Evolutionary conservation across 495 filamentous ascomycete genomes (phyloP).

Genomic region (Penicillium diatomitis): DNA sequence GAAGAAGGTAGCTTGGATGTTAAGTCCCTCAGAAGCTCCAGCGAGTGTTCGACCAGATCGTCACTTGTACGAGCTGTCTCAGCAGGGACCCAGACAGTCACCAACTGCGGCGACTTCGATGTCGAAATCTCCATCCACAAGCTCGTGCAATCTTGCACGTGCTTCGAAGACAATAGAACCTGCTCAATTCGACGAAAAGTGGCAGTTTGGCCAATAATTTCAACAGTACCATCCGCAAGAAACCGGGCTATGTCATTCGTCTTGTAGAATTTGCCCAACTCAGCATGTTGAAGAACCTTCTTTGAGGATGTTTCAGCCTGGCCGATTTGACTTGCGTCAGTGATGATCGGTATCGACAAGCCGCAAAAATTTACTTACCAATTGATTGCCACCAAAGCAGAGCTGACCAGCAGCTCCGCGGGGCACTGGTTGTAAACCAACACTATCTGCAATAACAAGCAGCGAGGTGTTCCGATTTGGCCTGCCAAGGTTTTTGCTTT

Average conservation of each 20-base stretch:
- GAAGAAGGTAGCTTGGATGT: constrained; percentile 45
- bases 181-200: constrained; percentile 60
- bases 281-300: constrained; percentile 54
- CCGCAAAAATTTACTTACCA: constrained; percentile 28
- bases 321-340: too few species aligned
- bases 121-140: constrained; percentile 31
- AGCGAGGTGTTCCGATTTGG: constrained; percentile 62
- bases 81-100: constrained; percentile 49
- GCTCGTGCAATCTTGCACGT: constrained; percentile 45
- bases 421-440: constrained; percentile 40
- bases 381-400: constrained; percentile 76
- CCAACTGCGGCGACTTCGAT: constrained; percentile 33
- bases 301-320: constrained; percentile 1
- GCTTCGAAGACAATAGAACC: constrained; percentile 32
- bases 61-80: constrained; percentile 1
- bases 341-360: too few species aligned
- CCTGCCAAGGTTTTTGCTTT: constrained; percentile 51
- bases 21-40: constrained; percentile 12
- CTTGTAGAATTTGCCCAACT: constrained; percentile 58
- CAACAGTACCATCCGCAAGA: constrained; percentile 56
- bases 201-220: constrained; percentile 53
- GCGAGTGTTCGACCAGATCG: constrained; percentile 24
- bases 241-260: constrained; percentile 65
- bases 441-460: constrained; percentile 46
- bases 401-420: constrained; percentile 65